Evolutionary conservation across 2,329 filamentous ascomycete genomes (phyloP), one percentile per base, ranked within the genome.

Genomic region (Penicillium sp.): DNA sequence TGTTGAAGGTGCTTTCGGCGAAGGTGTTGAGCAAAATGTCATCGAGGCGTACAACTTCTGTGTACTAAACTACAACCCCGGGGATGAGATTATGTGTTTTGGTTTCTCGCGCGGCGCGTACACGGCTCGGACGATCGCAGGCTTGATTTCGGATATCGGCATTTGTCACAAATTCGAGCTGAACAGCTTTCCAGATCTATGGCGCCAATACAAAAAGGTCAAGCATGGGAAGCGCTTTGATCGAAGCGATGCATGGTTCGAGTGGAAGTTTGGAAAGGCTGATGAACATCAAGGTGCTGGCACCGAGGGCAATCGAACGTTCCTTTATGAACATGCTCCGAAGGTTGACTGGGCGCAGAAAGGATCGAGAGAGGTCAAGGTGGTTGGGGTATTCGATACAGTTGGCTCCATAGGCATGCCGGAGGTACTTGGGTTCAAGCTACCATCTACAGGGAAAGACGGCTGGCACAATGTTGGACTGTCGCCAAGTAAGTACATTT

Each of bases 341-440:
- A 34, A 59, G 10, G 49, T 55, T n/a, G 37, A 42, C 8, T 42
- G 37, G 37, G 37, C 37, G 24, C 37, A 42, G 26, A 45, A 59
- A 9, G 58, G 54, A 5, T 57, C 58, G 9, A 45, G 56, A 14
- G 43, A 54, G 11, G 54, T 61, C 14, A 55, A 71, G 45, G 67
- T 67, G 1, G 66, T 71, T 14, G 69, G 67, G 1, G 68, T 69
- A 9, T 71, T 64, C 48, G 68, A 71, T 43, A 71, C 68, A 0
- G 69, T 70, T 2, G 66, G 66, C 4, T 62, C 63, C 19, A 57
- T 71, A 52, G 69, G 69, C 5, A 60, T 71, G 45, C 69, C 69
- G 3, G 23, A 66, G 59, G 48, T 63, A 18, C 13, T 63, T 5
- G 59, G 57, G 5, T 52, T 62, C 31, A 59, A 57, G 21, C 28